A percentile compares a stretch with the other conserved stretches of the same genome.
Conservation (phyloP, 2,329 filamentous ascomycete genomes). For the Nemania serpens region DNA sequence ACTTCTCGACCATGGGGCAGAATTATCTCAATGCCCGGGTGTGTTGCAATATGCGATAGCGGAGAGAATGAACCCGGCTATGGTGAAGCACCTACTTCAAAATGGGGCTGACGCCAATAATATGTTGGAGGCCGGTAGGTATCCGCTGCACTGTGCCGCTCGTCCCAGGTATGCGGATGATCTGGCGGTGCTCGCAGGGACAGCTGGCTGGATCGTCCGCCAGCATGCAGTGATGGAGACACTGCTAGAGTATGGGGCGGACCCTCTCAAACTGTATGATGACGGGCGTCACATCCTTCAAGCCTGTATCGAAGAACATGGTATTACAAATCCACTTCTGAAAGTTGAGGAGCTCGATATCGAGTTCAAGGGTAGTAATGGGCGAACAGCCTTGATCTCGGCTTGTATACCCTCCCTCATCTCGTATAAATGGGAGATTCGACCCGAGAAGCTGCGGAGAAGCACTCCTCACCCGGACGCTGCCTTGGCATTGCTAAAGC, state of each 20-base stretch:
- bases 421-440: not conserved
- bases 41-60: not conserved
- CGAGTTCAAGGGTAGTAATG: not conserved
- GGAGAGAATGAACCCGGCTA: not conserved
- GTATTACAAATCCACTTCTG: not conserved
- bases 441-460: not conserved
- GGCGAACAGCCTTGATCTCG: conserved; percentile 4
- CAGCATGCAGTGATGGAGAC: not conserved
- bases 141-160: not conserved
- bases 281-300: conserved; percentile 1
- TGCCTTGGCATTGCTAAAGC: not conserved
- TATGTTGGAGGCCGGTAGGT: not conserved
- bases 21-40: not conserved
- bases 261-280: not conserved
- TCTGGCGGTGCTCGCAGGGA: too few relatives aligned
- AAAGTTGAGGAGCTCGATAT: not conserved
- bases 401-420: not conserved
- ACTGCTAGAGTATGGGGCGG: not conserved
- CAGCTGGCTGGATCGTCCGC: not conserved
- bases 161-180: not conserved
- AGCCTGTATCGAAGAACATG: conserved; percentile 1
- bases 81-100: not conserved
- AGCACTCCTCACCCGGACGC: not conserved
- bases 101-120: not conserved
- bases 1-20: not conserved